These are phyloP conservation scores for Fusarium phyllophilum DNA, from an alignment of 2,329 filamentous ascomycete genomes.

Conservation along the genomic window DNA sequence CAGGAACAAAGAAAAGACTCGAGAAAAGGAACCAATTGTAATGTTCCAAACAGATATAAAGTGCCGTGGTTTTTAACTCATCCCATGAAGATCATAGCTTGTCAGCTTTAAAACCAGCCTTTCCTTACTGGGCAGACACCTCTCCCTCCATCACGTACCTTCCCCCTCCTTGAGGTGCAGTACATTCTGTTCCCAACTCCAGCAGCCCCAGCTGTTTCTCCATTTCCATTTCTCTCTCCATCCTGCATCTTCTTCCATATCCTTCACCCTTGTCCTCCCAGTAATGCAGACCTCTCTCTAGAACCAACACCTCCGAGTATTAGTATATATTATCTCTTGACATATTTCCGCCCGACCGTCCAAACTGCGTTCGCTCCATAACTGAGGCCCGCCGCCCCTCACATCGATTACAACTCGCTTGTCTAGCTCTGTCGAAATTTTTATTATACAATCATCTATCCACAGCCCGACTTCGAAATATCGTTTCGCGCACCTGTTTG, in stretches of 20 bases:
- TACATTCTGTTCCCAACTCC: conserved; percentile 23
- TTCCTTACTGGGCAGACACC: conserved; percentile 35
- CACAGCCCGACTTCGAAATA: conserved; percentile 2
- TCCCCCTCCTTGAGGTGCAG: conserved; percentile 17
- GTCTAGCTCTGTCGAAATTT: conserved; percentile 25
- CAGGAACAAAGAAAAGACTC: background rate
- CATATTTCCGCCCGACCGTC: background rate
- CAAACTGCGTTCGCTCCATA: background rate
- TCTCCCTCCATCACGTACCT: conserved; percentile 8
- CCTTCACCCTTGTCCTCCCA: background rate
- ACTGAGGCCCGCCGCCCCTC: conserved; percentile 26
- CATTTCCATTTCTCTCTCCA: conserved; percentile 6
- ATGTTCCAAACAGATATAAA: background rate
- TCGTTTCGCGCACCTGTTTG: background rate
- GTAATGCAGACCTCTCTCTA: conserved; percentile 15
- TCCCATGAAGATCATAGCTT: conserved; percentile 18
- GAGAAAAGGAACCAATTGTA: background rate
- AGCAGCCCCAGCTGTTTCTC: conserved; percentile 35
- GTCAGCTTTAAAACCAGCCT: conserved; percentile 28
- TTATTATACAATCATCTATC: conserved; percentile 8
- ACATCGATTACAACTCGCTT: conserved; percentile 12
- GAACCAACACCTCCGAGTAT: background rate
- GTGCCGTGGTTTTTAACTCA: conserved; percentile 1
- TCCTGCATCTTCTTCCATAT: conserved; percentile 1
- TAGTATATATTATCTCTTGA: conserved; percentile 11